phyloP scores from a whole-genome alignment of 257 asterid genomes.

The Solanum corneliomulleri region DNA sequence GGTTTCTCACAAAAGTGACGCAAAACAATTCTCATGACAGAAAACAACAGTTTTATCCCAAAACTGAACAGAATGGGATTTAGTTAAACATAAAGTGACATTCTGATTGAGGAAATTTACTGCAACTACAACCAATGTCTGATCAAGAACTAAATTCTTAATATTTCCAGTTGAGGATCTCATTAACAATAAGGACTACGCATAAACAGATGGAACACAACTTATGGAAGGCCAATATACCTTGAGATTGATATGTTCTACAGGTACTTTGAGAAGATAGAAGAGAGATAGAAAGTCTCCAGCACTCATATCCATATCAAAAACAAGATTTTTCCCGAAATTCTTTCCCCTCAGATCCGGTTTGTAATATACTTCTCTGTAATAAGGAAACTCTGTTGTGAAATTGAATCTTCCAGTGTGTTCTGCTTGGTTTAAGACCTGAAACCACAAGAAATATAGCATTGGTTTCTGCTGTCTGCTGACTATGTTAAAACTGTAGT shows the following conservation, averaged over 20 bases:
- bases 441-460: not conserved
- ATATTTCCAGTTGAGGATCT: not conserved
- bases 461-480: not conserved
- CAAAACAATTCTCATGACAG: not conserved
- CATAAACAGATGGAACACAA: not conserved
- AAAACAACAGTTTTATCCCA: not conserved
- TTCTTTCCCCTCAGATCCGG: conserved; percentile 36
- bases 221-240: conserved; percentile 7
- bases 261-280: conserved; percentile 66
- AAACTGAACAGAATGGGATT: not conserved
- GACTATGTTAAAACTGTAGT: not conserved
- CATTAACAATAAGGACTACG: not conserved
- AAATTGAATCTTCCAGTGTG: conserved; percentile 62
- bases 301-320: conserved; percentile 93
- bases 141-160: not conserved
- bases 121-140: not conserved
- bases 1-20: not conserved
- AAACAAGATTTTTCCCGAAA: conserved; percentile 56
- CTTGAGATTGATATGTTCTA: conserved; percentile 60
- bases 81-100: not conserved
- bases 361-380: conserved; percentile 35
- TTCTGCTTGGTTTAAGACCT: conserved; percentile 52
- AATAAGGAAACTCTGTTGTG: conserved; percentile 45
- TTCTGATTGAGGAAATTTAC: not conserved
- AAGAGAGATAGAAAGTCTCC: conserved; percentile 87